These are phyloP conservation scores for Ogataea salicorniae DNA, from an alignment of 805 yeast species.

Conservation along the genomic window DNA sequence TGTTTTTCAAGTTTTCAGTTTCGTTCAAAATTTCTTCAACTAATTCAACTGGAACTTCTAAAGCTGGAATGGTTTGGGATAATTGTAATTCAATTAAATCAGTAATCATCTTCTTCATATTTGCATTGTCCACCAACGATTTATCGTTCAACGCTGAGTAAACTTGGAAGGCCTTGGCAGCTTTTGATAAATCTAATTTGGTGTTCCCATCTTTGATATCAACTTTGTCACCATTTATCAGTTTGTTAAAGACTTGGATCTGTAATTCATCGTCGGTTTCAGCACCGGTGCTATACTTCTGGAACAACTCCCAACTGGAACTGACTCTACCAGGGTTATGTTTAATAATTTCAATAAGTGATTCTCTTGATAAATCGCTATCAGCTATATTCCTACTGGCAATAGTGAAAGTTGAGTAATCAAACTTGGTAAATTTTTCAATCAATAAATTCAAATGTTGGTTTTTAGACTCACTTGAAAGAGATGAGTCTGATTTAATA, in stretches of 20 bases:
- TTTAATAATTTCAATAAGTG: conserved; percentile 25
- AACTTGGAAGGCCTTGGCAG: conserved; percentile 11
- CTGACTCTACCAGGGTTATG: conserved; percentile 34
- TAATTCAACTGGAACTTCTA: conserved; percentile 11
- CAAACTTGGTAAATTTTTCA: conserved; percentile 20
- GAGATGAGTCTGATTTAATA: conserved; percentile 1
- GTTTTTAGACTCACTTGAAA: conserved; percentile 10
- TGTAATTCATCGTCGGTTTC: conserved; percentile 6
- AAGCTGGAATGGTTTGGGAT: conserved; percentile 9
- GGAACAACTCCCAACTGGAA: conserved; percentile 29
- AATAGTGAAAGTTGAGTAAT: conserved; percentile 22
- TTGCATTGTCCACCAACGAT: conserved; percentile 6
- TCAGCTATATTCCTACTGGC: conserved; percentile 8
- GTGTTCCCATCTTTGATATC: conserved; percentile 19
- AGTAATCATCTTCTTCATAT: conserved; percentile 9
- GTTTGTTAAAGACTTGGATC: conserved; percentile 16
- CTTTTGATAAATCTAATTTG: conserved; percentile 10
- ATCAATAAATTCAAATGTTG: conserved; percentile 22
- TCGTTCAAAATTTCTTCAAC: conserved; percentile 6
- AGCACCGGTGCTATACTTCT: conserved; percentile 1
- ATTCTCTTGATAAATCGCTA: conserved; percentile 4
- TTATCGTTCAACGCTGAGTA: conserved; percentile 12
- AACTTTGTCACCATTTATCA: conserved; percentile 19
- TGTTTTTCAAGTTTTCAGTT: conserved; percentile 9
- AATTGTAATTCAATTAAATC: conserved; percentile 18